phyloP scores from a whole-genome alignment of 805 yeast genomes.

The Yamadazyma phyllophila region DNA sequence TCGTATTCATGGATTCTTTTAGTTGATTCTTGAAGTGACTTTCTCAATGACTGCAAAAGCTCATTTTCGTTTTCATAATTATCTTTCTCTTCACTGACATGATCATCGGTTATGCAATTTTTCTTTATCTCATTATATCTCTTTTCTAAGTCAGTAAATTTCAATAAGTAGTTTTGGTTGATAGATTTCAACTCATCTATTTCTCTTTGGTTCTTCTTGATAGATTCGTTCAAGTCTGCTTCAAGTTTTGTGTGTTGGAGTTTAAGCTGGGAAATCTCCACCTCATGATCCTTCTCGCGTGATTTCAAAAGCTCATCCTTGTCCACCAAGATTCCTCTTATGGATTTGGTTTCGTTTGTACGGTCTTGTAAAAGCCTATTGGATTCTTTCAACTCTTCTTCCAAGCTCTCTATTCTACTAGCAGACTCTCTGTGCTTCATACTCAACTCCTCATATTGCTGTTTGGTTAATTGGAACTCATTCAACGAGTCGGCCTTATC shows the following conservation, averaged over 20 bases:
- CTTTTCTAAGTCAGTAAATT: slow-evolving; percentile 39
- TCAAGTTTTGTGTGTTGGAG: slow-evolving; percentile 56
- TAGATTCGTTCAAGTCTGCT: slow-evolving; percentile 36
- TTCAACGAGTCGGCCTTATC: slow-evolving; percentile 37
- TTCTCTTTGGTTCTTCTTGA: slow-evolving; percentile 60
- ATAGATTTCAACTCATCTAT: slow-evolving; percentile 51
- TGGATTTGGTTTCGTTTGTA: slow-evolving; percentile 70
- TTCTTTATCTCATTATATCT: slow-evolving; percentile 24
- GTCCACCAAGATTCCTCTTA: slow-evolving; percentile 67
- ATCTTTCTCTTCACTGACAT: not conserved
- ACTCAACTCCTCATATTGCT: slow-evolving; percentile 69
- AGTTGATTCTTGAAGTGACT: slow-evolving; percentile 51
- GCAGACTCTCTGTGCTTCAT: slow-evolving; percentile 67
- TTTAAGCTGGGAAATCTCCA: slow-evolving; percentile 45
- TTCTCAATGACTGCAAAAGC: slow-evolving; percentile 46
- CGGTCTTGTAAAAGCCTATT: slow-evolving; percentile 74
- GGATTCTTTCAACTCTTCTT: slow-evolving; percentile 80
- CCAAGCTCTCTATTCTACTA: slow-evolving; percentile 60
- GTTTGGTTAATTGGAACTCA: slow-evolving; percentile 47
- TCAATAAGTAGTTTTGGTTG: slow-evolving; percentile 43
- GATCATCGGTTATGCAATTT: slow-evolving; percentile 15
- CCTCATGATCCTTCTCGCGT: slow-evolving; percentile 54
- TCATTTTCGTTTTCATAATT: slow-evolving; percentile 19
- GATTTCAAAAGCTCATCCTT: slow-evolving; percentile 56
- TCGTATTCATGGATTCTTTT: slow-evolving; percentile 56